Evolutionary conservation across 2,329 filamentous ascomycete genomes (phyloP), one percentile per base, ranked within the genome.

Genomic region (Ophiostoma sp.): DNA sequence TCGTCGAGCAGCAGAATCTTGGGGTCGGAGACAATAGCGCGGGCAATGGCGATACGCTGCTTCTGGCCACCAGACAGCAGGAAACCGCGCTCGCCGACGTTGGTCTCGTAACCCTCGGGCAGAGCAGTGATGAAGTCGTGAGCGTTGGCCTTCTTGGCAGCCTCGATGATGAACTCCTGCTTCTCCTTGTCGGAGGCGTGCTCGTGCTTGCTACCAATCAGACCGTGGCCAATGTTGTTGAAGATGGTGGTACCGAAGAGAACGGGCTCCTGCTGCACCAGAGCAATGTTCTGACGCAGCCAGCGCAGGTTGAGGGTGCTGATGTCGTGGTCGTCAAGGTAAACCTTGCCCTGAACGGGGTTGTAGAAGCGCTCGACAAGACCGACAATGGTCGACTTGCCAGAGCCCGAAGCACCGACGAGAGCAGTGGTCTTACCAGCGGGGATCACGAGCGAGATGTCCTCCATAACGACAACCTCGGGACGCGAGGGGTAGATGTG

Each of bases 401-500:
- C 96, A 52, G 93, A 97, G 12, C 95, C 96, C 12, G 95, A 98
- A 0, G 95, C 93, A 73, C 96, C 96, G 6, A 99, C 96, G 8
- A 99, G 85, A 1, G 96, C 96, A 2, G 95, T 97, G 22, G 93
- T 94, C 84, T 97, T 97, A 25, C 95, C 95, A 2, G 95, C 93
- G 1, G 94, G 94, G 50, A 98, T 91, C 0, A 87, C 82, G 1
- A 99, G 87, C 73, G 86, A 92, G 73, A 98, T 93, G 76, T 91
- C 90, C 57, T 96, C 86, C 90, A 98, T 95, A 52, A 98, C 93
- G 1, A 90, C 89, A 3, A 97, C 94, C 78, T 98, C 95, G 0
- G 95, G 93, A 15, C 96, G 89, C 6, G 94, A 97, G 3, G 96
- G 96, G 78, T 99, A 98, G 78, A 98, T 95, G 82, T 97, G 95